Conservation (phyloP, 1,139 yeast species). For the Blastobotrys raffinosifermentans region DNA sequence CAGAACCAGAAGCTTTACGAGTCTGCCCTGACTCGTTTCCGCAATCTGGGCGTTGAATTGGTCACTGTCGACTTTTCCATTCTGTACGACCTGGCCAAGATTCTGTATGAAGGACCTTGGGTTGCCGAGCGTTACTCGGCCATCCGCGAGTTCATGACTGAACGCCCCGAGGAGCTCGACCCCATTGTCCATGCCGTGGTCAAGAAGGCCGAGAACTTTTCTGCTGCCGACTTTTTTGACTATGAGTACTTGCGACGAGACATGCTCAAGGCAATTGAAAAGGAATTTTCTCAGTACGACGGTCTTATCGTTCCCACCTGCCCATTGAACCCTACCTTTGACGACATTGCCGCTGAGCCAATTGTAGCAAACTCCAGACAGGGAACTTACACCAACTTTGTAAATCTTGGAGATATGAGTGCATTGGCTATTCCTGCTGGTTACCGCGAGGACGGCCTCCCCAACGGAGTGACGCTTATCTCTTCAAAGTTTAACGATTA, state of each 20-base stretch:
- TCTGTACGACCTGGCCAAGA: constrained; percentile 73
- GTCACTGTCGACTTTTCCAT: constrained; percentile 65
- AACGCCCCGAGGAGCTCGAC: constrained; percentile 65
- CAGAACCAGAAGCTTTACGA: constrained; percentile 68
- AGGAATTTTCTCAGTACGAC: constrained; percentile 55
- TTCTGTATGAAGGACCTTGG: constrained; percentile 98
- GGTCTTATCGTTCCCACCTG: constrained; percentile 87
- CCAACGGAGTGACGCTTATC: constrained; percentile 82
- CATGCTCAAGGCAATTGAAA: constrained; percentile 58
- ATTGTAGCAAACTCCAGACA: constrained; percentile 75
- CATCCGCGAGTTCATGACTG: constrained; percentile 61
- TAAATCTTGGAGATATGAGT: constrained; percentile 86
- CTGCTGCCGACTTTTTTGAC: constrained; percentile 79
- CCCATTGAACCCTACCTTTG: constrained; percentile 81
- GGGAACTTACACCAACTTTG: constrained; percentile 96
- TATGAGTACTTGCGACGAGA: constrained; percentile 79
- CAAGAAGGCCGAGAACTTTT: constrained; percentile 64
- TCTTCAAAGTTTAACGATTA: constrained; percentile 80
- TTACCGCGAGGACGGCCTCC: constrained; percentile 75
- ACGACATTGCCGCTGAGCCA: constrained; percentile 71
- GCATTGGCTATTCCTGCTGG: constrained; percentile 92
- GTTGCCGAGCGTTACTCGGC: constrained; percentile 93
- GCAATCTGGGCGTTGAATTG: constrained; percentile 51
- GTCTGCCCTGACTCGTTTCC: constrained; percentile 54
- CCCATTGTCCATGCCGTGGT: constrained; percentile 79